phyloP scores from a whole-genome alignment of 345 rosid genomes.

The Lumnitzera racemosa region DNA sequence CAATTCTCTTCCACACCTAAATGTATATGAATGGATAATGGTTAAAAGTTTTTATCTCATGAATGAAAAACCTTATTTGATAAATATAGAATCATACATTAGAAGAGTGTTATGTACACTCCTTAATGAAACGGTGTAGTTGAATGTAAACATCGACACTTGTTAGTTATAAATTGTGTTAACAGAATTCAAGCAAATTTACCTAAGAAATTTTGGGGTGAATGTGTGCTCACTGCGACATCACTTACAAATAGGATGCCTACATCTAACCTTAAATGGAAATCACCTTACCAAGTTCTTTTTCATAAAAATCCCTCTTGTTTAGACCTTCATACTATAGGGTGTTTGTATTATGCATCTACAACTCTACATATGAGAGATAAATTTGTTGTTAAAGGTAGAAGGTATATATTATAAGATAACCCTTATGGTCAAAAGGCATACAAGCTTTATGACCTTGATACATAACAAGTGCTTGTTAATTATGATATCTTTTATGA shows the following conservation, averaged over 20 bases:
- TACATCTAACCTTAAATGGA: not conserved
- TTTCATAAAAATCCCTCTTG: not conserved
- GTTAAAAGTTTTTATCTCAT: no score
- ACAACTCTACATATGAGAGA: not conserved
- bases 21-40: no score
- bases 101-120: not conserved
- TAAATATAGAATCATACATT: no score
- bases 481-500: no score
- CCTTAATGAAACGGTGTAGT: conserved; percentile 15
- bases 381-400: not conserved
- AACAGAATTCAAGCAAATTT: not conserved
- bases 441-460: no score
- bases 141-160: conserved; percentile 5
- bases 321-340: not conserved
- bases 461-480: no score
- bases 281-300: not conserved
- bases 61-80: no score
- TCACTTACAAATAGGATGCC: conserved; percentile 1
- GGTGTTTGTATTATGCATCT: not conserved
- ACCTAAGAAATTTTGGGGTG: conserved; percentile 2
- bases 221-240: not conserved
- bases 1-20: no score
- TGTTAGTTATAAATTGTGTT: not conserved
- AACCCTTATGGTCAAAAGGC: conserved; percentile 1
- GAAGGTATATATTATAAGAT: not conserved